Base-by-base conservation (phyloP, 202 grass and related monocot species). In the Saccharum hybrid region DNA sequence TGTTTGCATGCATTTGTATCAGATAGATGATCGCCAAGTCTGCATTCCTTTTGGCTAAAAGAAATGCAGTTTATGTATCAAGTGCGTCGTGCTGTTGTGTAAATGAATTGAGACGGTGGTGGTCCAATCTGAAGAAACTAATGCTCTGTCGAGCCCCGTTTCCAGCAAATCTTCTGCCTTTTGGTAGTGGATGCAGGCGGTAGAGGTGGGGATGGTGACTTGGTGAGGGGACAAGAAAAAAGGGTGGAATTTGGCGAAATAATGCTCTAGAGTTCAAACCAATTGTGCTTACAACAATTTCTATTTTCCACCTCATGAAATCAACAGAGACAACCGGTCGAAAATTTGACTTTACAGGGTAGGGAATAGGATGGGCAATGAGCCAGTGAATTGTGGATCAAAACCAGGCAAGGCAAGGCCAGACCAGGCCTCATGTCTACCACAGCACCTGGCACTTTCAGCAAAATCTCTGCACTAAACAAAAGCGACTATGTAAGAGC, bases 381-480 rank as follows among this genome's bases (percentile, higher is more conserved):
- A 1, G 42, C 19, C 63, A 36, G 6, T 63, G 30, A 62, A 34
- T 51, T 73, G 18, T 68, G 42, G 68, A 37, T 66, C 49, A 77
- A 61, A 51, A 86, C 2, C 31, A 78, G 12, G 84, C 22, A 4
- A 5, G 19, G 19, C 23, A 1, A 5, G 19, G 19, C 30, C 28
- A 74, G 28, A 34, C 1, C 36, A 43, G 16, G 45, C 37, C 59
- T 46, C 5, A 13, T 37, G 51, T 76, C 62, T 80, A 51, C 54
- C 15, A 51, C 31, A 69, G 40, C 19, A 61, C 68, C 60, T 51
- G 21, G 19, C 28, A 52, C 33, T 64, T 74, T 33, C 38, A 84
- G 39, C 38, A 70, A 83, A 86, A 86, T 84, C 64, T 71, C 81
- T 87, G 63, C 81, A 57, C 5, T 12, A 12, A 73, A 78, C 16